Base-by-base conservation (phyloP, 1,284 basidiomycete genomes). In the Sporisorium exsertum region DNA sequence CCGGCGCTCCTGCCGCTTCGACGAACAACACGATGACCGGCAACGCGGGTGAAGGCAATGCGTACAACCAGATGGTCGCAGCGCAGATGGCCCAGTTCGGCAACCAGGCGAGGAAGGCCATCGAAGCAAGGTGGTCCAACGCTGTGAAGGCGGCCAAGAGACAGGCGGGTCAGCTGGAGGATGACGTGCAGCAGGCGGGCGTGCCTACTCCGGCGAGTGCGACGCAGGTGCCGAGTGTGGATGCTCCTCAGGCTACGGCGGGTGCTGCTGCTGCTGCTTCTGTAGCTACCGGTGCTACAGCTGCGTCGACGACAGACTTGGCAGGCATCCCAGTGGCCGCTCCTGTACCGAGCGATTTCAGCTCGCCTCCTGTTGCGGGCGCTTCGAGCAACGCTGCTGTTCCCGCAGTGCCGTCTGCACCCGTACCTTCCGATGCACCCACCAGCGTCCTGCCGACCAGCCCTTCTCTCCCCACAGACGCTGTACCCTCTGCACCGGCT, bases 11-110 rank as follows among this genome's bases (percentile, higher is more conserved):
- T 7, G 8, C 40, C 2, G 9, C 49, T 8, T 24, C 50, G 18
- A 37, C n/a, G 8, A 8, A 49, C 20, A 18, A 47, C 8, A 8
- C 27, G 7, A 16, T 64, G 57, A 54, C 20, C 6, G 65, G 65
- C 3, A 45, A 61, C 13, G 40, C 54, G 16, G 55, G 46, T 16
- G 27, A 68, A 37, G 65, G 65, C 5, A 54, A 62, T 46, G 56
- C 32, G 26, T 72, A 60, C 43, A 35, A 43, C 8, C 42, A 50
- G 26, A 57, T 74, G 10, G 54, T 74, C 16, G 72, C 53, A 6
- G 54, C 62, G 42, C 72, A 74, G 55, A 69, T 69, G 65, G 49
- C 33, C 3, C 47, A 54, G 33, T 58, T 73, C 22, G 65, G 71
- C 8, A 46, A 22, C 13, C 40, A 59, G 37, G 56, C 61, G 0